phyloP scores from a whole-genome alignment of 2,329 filamentous ascomycete genomes.

The Nothophoma quercina region DNA sequence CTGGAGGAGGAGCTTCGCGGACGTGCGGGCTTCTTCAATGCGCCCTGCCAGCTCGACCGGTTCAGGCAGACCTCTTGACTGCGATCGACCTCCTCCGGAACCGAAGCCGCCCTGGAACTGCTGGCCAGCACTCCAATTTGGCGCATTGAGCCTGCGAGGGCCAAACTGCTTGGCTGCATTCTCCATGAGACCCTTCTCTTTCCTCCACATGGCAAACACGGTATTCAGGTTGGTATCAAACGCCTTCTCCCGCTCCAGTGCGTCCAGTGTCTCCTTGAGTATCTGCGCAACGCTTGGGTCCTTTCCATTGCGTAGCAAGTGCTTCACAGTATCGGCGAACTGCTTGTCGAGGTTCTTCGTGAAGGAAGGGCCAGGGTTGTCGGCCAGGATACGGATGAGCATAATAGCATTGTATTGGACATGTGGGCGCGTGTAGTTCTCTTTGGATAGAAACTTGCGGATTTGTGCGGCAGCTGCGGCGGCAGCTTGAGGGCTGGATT shows the following conservation, averaged over 20 bases:
- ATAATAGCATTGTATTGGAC: constrained; percentile 96
- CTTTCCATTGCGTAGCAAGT: constrained; percentile 72
- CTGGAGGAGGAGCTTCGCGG: constrained; percentile 90
- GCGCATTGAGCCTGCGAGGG: constrained; percentile 55
- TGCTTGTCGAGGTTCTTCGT: constrained; percentile 89
- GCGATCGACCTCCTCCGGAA: constrained; percentile 27
- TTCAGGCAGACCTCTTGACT: constrained; percentile 60
- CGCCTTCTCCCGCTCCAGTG: constrained; percentile 74
- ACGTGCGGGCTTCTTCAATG: constrained; percentile 88
- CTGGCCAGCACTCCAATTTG: constrained; percentile 47
- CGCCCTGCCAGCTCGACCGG: constrained; percentile 80
- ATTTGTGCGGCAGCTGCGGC: constrained; percentile 81
- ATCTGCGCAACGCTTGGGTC: constrained; percentile 85
- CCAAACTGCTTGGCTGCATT: constrained; percentile 44
- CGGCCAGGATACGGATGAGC: constrained; percentile 88
- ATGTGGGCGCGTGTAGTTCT: constrained; percentile 69
- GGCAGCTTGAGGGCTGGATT: constrained; percentile 87
- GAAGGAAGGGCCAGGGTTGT: constrained; percentile 90
- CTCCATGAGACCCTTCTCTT: constrained; percentile 70
- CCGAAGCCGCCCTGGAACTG: constrained; percentile 31
- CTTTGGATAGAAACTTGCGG: constrained; percentile 80
- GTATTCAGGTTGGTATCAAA: constrained; percentile 75
- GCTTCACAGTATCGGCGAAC: constrained; percentile 78
- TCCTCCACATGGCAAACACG: constrained; percentile 87
- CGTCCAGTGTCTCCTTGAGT: constrained; percentile 83